These are phyloP conservation scores for Candida saitoana DNA, from an alignment of 805 yeast species.

Conservation along the genomic window DNA sequence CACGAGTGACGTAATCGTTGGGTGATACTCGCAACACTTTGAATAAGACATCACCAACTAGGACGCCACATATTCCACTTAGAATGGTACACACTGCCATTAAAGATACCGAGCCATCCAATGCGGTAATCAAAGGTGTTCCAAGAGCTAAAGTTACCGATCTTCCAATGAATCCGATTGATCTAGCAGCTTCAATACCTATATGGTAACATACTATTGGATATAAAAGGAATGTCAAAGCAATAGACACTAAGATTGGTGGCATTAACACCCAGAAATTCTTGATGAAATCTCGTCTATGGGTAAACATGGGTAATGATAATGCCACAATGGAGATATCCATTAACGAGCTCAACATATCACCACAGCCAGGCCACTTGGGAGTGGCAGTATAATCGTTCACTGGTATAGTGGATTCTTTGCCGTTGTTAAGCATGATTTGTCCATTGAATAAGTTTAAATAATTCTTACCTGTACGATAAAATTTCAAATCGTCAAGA, in stretches of 20 bases:
- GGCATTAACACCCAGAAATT: constrained; percentile 58
- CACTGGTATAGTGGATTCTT: constrained; percentile 10
- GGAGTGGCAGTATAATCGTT: constrained; percentile 29
- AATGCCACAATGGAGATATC: constrained; percentile 74
- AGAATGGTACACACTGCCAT: constrained; percentile 78
- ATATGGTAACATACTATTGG: constrained; percentile 65
- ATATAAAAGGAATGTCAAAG: constrained; percentile 59
- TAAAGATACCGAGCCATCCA: constrained; percentile 65
- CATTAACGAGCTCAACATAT: constrained; percentile 64
- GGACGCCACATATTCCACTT: constrained; percentile 72
- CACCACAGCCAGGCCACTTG: constrained; percentile 78
- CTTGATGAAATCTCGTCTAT: constrained; percentile 56
- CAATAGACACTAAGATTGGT: constrained; percentile 54
- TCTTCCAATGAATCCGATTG: constrained; percentile 75
- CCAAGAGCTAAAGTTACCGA: constrained; percentile 79
- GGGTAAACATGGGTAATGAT: constrained; percentile 73
- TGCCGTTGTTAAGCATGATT: constrained; percentile 25
- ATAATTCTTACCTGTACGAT: constrained; percentile 69
- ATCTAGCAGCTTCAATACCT: constrained; percentile 56
- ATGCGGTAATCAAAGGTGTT: constrained; percentile 62
- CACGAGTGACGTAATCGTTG: constrained; percentile 70
- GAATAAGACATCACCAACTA: constrained; percentile 54
- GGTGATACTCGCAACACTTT: constrained; percentile 49
- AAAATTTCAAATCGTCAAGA: constrained; percentile 46
- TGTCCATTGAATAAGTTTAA: constrained; percentile 49